These are phyloP conservation scores for Eucalyptus victrix DNA, from an alignment of 345 rosid genomes.

Conservation along the genomic window DNA sequence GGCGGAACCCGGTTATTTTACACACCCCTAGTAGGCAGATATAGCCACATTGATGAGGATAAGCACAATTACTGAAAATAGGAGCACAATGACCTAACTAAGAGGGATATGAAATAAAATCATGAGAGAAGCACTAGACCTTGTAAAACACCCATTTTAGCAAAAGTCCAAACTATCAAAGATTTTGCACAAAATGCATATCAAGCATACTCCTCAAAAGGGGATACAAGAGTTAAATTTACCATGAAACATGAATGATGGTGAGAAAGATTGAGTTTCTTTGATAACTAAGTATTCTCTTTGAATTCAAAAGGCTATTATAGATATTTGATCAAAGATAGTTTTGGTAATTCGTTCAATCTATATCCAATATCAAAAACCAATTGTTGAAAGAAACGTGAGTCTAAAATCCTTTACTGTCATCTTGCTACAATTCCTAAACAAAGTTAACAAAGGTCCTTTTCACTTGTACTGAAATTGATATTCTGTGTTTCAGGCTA, in stretches of 20 bases:
- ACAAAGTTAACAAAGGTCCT: neutral
- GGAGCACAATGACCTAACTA: neutral
- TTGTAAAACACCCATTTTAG: neutral
- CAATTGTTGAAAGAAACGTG: neutral
- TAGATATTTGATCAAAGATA: neutral
- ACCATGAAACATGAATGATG: neutral
- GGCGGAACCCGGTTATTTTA: rapidly evolving
- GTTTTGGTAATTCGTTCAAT: neutral
- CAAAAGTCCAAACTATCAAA: neutral
- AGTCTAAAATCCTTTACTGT: neutral
- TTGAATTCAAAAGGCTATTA: neutral
- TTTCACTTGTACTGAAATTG: neutral
- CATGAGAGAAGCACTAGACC: neutral
- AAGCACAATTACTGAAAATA: neutral
- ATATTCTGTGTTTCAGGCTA: neutral
- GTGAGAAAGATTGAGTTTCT: neutral
- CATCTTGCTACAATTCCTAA: neutral
- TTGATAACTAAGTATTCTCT: neutral
- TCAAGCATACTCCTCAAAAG: neutral
- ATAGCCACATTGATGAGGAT: neutral
- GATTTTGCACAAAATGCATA: neutral
- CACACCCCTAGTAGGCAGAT: neutral
- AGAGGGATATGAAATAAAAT: neutral
- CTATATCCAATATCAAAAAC: neutral
- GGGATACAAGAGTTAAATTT: neutral